Percentiles rank a stretch among this genome's conserved stretches.
phyloP scores from a whole-genome alignment of 2,329 filamentous ascomycete species.

The Arachnomyces sp. region DNA sequence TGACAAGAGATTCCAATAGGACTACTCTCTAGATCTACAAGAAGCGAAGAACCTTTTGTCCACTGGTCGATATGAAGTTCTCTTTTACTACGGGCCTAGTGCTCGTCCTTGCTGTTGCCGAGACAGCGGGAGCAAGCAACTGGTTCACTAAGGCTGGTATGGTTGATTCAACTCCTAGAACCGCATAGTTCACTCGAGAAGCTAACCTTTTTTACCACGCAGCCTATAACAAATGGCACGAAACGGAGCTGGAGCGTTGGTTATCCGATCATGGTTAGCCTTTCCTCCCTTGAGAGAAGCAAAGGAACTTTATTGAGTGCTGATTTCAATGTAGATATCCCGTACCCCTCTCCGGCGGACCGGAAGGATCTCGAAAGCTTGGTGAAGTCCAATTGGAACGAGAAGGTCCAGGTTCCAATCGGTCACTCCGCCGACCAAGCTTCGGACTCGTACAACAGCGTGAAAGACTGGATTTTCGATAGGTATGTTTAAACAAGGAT shows the following conservation, averaged over 20 bases:
- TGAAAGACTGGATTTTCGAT: slow-evolving; percentile 90
- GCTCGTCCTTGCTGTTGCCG: slow-evolving; percentile 60
- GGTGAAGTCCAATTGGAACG: slow-evolving; percentile 85
- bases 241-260: slow-evolving; percentile 96
- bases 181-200: slow-evolving; percentile 11
- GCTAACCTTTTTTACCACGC: slow-evolving; percentile 17
- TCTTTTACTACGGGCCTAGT: slow-evolving; percentile 60
- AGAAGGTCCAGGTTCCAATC: slow-evolving; percentile 63
- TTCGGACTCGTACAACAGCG: slow-evolving; percentile 60
- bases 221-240: slow-evolving; percentile 99
- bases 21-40: too few species aligned
- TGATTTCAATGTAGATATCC: slow-evolving; percentile 48
- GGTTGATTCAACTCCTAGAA: slow-evolving; percentile 26
- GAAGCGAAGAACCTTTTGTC: too few species aligned
- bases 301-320: background rate
- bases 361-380: slow-evolving; percentile 89
- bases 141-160: slow-evolving; percentile 84
- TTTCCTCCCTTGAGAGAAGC: background rate
- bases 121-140: slow-evolving; percentile 62
- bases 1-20: too few species aligned
- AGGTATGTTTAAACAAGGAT: slow-evolving; percentile 41
- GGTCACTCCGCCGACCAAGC: slow-evolving; percentile 72
- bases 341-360: slow-evolving; percentile 82
- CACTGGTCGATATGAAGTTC: slow-evolving; percentile 63
- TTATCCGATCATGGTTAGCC: slow-evolving; percentile 66